Evolutionary conservation across 345 rosid species (phyloP).

Genomic region (Salix exigua): DNA sequence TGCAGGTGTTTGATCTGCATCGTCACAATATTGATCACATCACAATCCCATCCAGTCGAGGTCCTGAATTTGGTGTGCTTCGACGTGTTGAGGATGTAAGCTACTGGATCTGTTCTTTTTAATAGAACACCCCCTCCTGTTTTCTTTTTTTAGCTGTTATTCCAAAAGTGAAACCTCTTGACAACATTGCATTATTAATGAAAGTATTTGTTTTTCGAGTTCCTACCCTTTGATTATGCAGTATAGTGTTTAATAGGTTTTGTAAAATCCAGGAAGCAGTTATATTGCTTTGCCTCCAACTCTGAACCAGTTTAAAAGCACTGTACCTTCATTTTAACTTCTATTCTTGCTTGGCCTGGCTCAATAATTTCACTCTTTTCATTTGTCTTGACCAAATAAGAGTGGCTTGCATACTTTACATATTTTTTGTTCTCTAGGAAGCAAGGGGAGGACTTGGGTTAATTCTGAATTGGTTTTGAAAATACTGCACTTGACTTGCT

Average conservation of each 20-base stretch:
- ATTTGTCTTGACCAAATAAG: neutral
- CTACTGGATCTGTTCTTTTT: slow-evolving; percentile 3
- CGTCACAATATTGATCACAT: slow-evolving; percentile 95
- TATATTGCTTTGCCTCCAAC: neutral
- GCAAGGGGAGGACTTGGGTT: neutral
- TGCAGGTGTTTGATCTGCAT: slow-evolving; percentile 85
- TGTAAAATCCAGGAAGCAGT: neutral
- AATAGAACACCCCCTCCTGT: neutral
- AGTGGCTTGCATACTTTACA: neutral
- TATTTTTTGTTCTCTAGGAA: neutral
- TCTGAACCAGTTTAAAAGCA: neutral
- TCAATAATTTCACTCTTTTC: neutral
- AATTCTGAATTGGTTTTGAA: neutral
- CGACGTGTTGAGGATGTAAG: slow-evolving; percentile 90
- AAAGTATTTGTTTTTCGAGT: neutral
- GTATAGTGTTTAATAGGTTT: neutral
- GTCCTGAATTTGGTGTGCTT: slow-evolving; percentile 77
- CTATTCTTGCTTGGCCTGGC: neutral
- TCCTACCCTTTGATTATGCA: neutral
- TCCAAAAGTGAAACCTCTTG: neutral
- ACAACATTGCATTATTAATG: neutral
- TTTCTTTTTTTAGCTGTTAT: neutral
- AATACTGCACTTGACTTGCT: neutral
- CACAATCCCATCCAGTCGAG: slow-evolving; percentile 72
- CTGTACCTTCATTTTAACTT: neutral